Evolutionary conservation across 2,329 filamentous ascomycete genomes (phyloP), one percentile per base, ranked within the genome.

Genomic region (Malbranchea zuffiana): DNA sequence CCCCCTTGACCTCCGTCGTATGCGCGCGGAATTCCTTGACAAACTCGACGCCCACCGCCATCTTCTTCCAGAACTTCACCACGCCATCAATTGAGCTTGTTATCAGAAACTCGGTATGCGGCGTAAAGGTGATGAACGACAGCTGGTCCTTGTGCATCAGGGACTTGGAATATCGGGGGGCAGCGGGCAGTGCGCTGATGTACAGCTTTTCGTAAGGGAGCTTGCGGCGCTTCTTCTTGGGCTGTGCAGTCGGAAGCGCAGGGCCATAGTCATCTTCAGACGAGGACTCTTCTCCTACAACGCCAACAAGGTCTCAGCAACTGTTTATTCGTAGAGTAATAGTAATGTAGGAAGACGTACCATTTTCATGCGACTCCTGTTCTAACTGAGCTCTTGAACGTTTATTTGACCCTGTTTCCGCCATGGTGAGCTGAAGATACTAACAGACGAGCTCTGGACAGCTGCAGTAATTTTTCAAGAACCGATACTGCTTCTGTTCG

Each of bases 31-130:
- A 98, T 63, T 98, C 87, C 63, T 98, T 98, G 36, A 96, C 88
- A 54, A 98, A 98, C 63, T 98, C 92, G 41, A 98, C 82, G 1
- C 84, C 84, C 21, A 83, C 78, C 1, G 76, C 79, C 46, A 82
- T 74, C 65, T 98, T 98, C 66, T 98, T 98, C 90, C 90, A 98
- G 59, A 98, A 98, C 61, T 98, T 98, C 49, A 96, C 88, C 1
- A 88, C 81, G n/a, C 92, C 92, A 55, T 98, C 90, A 28, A 83
- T 66, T 0, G 90, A 96, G 43, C 82, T 84, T 1, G 90, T 98
- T 44, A 98, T 90, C 24, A 98, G 69, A 55, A 98, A 98, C 49
- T 96, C 90, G 42, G 88, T 95, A 42, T 80, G 67, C 1, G 87
- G 87, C 1, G 92, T 94, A 57, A 94, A 78, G 8, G 80, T 92